Evolutionary conservation across 2,329 filamentous ascomycete genomes (phyloP).

Genomic region (Diplodia mutila): DNA sequence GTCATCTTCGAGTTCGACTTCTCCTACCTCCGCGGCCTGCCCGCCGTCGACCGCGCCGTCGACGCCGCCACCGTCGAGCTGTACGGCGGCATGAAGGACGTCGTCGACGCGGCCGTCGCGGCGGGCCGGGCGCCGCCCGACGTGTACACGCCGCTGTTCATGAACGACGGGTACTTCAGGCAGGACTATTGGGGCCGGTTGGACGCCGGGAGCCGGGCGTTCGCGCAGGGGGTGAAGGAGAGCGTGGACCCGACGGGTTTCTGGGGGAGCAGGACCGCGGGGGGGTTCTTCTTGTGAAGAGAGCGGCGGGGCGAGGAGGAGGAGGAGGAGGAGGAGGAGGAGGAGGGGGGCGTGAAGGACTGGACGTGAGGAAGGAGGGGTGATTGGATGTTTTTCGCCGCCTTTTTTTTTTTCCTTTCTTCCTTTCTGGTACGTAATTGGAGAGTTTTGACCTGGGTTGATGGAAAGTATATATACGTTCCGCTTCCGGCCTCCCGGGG

Average conservation of each 20-base stretch:
- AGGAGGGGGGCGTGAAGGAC: too few relatives aligned
- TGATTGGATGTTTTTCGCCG: too few relatives aligned
- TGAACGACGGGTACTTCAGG: slow-evolving; percentile 50
- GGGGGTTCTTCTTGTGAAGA: slow-evolving; percentile 36
- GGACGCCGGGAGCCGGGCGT: slow-evolving; percentile 33
- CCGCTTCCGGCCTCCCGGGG: too few relatives aligned
- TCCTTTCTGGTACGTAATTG: too few relatives aligned
- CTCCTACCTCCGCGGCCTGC: slow-evolving; percentile 38
- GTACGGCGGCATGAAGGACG: slow-evolving; percentile 42
- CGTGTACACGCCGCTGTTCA: slow-evolving; percentile 51
- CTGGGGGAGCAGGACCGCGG: slow-evolving; percentile 45
- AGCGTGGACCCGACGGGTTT: slow-evolving; percentile 47
- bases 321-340: too few relatives aligned
- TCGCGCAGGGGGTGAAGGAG: slow-evolving; percentile 40
- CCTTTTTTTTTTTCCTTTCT: too few relatives aligned
- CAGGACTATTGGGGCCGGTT: slow-evolving; percentile 52
- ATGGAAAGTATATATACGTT: too few relatives aligned
- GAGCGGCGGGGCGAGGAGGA: too few relatives aligned
- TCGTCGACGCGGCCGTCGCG: slow-evolving; percentile 41
- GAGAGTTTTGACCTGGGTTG: too few relatives aligned
- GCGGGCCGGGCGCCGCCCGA: slow-evolving; percentile 45
- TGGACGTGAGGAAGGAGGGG: too few relatives aligned
- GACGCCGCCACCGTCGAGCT: slow-evolving; percentile 45
- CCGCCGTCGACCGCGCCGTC: slow-evolving; percentile 41
- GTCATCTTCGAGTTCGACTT: slow-evolving; percentile 53